phyloP scores from a whole-genome alignment of 1,284 basidiomycete genomes.

The Boletus semigastroideus region DNA sequence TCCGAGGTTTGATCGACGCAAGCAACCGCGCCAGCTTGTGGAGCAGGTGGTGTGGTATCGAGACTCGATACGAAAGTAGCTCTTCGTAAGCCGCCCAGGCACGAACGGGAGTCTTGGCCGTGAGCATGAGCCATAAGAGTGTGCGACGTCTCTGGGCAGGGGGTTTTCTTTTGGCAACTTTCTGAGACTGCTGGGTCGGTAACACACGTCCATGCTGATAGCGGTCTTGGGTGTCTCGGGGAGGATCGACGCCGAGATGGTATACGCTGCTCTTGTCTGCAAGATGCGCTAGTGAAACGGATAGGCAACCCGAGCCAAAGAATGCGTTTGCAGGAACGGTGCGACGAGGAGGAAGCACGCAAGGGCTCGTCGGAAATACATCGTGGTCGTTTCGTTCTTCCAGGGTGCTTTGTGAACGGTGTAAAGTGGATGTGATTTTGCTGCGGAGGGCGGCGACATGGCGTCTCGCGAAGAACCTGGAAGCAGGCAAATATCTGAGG shows the following conservation, averaged over 20 bases:
- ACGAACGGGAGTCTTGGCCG: constrained; percentile 42
- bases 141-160: constrained; percentile 23
- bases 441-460: constrained; percentile 3
- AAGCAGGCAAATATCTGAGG: constrained; percentile 42
- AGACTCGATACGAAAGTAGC: constrained; percentile 34
- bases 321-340: background rate
- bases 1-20: constrained; percentile 50
- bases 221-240: constrained; percentile 6
- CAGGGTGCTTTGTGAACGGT: background rate
- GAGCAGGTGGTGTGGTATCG: constrained; percentile 52
- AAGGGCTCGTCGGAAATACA: background rate
- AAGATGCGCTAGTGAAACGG: background rate
- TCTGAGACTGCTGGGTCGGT: background rate
- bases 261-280: constrained; percentile 4
- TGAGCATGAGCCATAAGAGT: constrained; percentile 33
- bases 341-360: background rate
- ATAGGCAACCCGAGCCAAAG: background rate
- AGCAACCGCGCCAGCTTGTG: constrained; percentile 61
- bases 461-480: constrained; percentile 10
- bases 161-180: constrained; percentile 14
- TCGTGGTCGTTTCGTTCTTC: constrained; percentile 4
- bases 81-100: constrained; percentile 63
- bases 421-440: constrained; percentile 4
- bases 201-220: background rate
- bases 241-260: constrained; percentile 4